Evolutionary conservation across 768 basidiomycete genomes (phyloP).

Genomic region (Tricholoma flavovirens): DNA sequence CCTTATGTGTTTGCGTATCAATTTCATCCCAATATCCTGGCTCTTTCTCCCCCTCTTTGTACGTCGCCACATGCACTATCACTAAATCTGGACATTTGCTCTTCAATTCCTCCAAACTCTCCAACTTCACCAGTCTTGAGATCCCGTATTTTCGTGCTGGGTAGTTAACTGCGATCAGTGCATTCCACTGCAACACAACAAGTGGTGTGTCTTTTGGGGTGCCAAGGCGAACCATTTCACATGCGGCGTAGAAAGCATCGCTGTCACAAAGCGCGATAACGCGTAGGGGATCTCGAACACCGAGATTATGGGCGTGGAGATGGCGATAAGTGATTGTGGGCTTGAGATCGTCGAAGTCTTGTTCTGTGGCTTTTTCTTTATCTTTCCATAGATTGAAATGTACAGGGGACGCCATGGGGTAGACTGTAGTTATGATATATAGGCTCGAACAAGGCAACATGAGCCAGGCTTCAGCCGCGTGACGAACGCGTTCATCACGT

Average conservation of each 20-base stretch:
- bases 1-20: constrained; percentile 90
- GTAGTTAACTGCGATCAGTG: constrained; percentile 93
- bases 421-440: no score
- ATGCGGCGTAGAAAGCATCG: constrained; percentile 81
- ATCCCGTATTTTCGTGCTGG: constrained; percentile 91
- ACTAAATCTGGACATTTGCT: constrained; percentile 80
- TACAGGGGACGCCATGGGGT: constrained; percentile 1
- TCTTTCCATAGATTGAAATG: constrained; percentile 40
- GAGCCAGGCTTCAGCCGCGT: not conserved
- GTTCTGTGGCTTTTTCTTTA: constrained; percentile 40
- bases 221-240: constrained; percentile 78
- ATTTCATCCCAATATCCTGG: constrained; percentile 92
- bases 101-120: constrained; percentile 61
- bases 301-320: constrained; percentile 59
- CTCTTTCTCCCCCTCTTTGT: constrained; percentile 79
- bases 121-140: constrained; percentile 74
- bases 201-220: constrained; percentile 57
- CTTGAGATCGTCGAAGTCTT: constrained; percentile 55
- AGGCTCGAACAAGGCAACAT: not conserved
- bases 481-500: not conserved
- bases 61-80: constrained; percentile 93
- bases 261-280: constrained; percentile 89
- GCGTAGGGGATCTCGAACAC: constrained; percentile 70
- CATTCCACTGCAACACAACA: constrained; percentile 85
- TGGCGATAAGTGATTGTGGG: constrained; percentile 78